Percentiles rank a stretch among this genome's conserved stretches.
phyloP scores from a whole-genome alignment of 768 basidiomycete genomes.

The Cubamyces lactineus region DNA sequence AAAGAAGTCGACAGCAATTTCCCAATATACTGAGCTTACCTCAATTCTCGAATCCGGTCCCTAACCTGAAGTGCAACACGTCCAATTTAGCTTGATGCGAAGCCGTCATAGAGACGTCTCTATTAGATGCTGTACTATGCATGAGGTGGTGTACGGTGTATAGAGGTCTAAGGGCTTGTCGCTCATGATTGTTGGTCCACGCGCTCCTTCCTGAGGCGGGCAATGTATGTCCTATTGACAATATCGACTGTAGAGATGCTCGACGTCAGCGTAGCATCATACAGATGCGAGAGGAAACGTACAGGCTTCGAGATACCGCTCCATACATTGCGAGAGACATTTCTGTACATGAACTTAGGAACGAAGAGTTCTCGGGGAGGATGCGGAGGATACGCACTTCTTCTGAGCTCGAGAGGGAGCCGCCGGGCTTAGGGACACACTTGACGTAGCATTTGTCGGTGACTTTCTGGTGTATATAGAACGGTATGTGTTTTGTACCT shows the following conservation, averaged over 20 bases:
- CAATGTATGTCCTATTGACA: slow-evolving; percentile 69
- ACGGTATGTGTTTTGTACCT: not conserved
- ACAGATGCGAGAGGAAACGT: slow-evolving; percentile 37
- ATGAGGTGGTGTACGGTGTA: not conserved
- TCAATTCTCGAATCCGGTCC: not conserved
- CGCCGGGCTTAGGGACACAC: slow-evolving; percentile 76
- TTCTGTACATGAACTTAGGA: slow-evolving; percentile 46
- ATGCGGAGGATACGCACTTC: slow-evolving; percentile 51
- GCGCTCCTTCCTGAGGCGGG: slow-evolving; percentile 60
- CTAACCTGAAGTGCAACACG: too few relatives aligned
- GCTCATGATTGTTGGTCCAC: slow-evolving; percentile 12
- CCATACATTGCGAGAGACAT: slow-evolving; percentile 75
- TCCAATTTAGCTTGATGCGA: not conserved
- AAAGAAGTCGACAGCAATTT: slow-evolving; percentile 72
- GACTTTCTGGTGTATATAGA: slow-evolving; percentile 55
- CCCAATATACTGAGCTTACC: slow-evolving; percentile 68
- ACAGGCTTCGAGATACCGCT: slow-evolving; percentile 88
- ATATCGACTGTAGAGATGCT: slow-evolving; percentile 63
- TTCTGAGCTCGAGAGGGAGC: slow-evolving; percentile 68
- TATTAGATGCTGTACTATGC: slow-evolving; percentile 16
- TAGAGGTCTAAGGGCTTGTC: not conserved
- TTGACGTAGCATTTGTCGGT: slow-evolving; percentile 79
- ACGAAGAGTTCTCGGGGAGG: not conserved
- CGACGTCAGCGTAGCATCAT: not conserved
- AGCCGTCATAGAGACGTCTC: not conserved